A percentile compares a stretch with the other conserved stretches of the same genome.
These are phyloP conservation scores for Penicillium sumatraense DNA, from an alignment of 2,329 filamentous ascomycete species.

Conservation along the genomic window DNA sequence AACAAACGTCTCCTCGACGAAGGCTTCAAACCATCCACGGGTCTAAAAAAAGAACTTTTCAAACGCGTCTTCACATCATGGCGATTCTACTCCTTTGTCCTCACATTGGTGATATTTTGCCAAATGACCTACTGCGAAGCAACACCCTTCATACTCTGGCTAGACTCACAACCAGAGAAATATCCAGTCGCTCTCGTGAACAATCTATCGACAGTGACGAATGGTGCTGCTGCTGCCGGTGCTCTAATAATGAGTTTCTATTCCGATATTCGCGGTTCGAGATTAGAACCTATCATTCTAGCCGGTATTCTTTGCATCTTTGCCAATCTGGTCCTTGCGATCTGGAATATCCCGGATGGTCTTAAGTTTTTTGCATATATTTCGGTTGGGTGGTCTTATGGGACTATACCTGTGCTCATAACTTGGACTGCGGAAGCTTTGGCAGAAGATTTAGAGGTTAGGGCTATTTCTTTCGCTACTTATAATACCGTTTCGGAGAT, in stretches of 20 bases:
- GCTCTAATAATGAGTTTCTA: conserved; percentile 4
- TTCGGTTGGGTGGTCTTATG: neutral
- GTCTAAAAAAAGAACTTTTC: neutral
- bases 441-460: neutral
- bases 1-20: neutral
- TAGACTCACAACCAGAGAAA: conserved; percentile 2
- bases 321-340: neutral
- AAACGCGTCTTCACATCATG: neutral
- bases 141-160: conserved; percentile 4
- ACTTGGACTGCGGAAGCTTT: conserved; percentile 2
- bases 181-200: conserved; percentile 1
- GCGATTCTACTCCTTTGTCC: neutral
- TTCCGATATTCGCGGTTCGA: conserved; percentile 1
- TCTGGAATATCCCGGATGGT: conserved; percentile 5
- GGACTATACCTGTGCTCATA: conserved; percentile 1
- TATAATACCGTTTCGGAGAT: conserved; percentile 1
- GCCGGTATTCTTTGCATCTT: neutral
- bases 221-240: neutral
- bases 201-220: neutral
- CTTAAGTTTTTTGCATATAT: conserved; percentile 4
- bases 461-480: neutral
- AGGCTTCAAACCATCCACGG: neutral
- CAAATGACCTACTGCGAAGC: neutral
- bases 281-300: neutral
- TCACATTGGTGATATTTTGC: conserved; percentile 1